Base-by-base conservation (phyloP, 495 filamentous ascomycete species). In the Xylaria telfairii region DNA sequence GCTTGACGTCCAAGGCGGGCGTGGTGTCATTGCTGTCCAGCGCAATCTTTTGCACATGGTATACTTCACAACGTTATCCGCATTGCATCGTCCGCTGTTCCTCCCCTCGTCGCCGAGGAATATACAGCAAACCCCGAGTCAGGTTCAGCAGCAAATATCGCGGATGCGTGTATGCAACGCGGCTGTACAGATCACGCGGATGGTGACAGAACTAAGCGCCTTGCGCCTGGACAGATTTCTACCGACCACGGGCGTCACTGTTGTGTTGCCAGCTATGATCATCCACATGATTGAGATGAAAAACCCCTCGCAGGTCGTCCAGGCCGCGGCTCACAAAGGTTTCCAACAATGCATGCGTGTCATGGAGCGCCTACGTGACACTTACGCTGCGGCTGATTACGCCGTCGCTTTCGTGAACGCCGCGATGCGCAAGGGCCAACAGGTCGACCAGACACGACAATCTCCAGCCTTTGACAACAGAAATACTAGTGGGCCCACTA, bases 241-340 rank as follows among this genome's bases (percentile, higher is more conserved):
- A 21, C 93, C 94, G 12, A 96, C 94, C 0, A 93, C 92, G 0
- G 93, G 93, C 49, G 93, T 97, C 26, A 97, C 94, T 0, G 93
- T 96, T 12, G 88, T 97, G 13, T 88, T 97, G 5, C 94, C 94
- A 3, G 93, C 94, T 15, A 92, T 96, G 78, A 96, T 97, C 71
- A 95, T 96, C 66, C 93, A 97, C 75, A 85, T 97, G 24, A 87
- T 97, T 3, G 93, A 96, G 75, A 94, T 96, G 84, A 96, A 94
- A 75, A 91, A 90, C 47, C 90, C 86, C 53, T 87, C 92, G 68
- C 87, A 87, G 21, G 88, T 87, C 57, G 88, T 91, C 19, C 86
- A 92, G 28, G 87, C 89, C 69, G 81, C 88, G 42, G 92, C 91
- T 67, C 83, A 92, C 60, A 87, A 90, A 61, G 92, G 92, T 61